These are phyloP conservation scores for Myxozyma mucilagina DNA, from an alignment of 805 yeast species.

Conservation along the genomic window DNA sequence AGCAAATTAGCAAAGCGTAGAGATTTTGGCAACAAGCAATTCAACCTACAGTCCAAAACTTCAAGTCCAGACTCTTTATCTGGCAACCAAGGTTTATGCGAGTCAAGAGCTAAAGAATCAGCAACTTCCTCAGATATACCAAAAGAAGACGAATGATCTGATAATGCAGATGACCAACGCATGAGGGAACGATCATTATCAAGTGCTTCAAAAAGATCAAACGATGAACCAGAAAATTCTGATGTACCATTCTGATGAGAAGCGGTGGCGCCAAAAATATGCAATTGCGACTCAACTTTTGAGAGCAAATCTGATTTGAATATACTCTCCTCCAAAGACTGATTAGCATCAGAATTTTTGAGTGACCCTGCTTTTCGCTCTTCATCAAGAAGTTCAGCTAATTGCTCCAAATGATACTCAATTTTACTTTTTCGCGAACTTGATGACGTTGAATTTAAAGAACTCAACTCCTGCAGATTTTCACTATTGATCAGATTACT, in stretches of 20 bases:
- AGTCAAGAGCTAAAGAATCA: slow-evolving; percentile 20
- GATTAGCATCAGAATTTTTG: too few relatives aligned
- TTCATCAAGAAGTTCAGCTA: slow-evolving; percentile 14
- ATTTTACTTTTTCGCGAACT: slow-evolving; percentile 4
- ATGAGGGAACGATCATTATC: neutral
- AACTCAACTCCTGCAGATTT: too few relatives aligned
- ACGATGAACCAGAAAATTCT: neutral
- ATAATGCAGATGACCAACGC: slow-evolving; percentile 18
- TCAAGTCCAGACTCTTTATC: slow-evolving; percentile 9
- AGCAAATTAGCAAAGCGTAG: neutral
- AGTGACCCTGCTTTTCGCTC: neutral
- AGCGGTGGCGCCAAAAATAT: neutral
- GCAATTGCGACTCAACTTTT: slow-evolving; percentile 11
- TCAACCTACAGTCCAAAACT: slow-evolving; percentile 12
- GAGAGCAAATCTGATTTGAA: slow-evolving; percentile 4
- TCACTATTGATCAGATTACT: too few relatives aligned
- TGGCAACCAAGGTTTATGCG: slow-evolving; percentile 25
- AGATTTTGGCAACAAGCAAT: neutral
- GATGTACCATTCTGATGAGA: neutral
- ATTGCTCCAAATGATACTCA: slow-evolving; percentile 22
- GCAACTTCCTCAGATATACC: slow-evolving; percentile 29
- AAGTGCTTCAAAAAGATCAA: neutral
- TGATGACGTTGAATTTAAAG: neutral
- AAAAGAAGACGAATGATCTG: slow-evolving; percentile 11
- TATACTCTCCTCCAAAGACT: neutral